These are phyloP conservation scores for Lasiodiplodia gonubiensis DNA, from an alignment of 2,329 filamentous ascomycete genomes.

Conservation along the genomic window DNA sequence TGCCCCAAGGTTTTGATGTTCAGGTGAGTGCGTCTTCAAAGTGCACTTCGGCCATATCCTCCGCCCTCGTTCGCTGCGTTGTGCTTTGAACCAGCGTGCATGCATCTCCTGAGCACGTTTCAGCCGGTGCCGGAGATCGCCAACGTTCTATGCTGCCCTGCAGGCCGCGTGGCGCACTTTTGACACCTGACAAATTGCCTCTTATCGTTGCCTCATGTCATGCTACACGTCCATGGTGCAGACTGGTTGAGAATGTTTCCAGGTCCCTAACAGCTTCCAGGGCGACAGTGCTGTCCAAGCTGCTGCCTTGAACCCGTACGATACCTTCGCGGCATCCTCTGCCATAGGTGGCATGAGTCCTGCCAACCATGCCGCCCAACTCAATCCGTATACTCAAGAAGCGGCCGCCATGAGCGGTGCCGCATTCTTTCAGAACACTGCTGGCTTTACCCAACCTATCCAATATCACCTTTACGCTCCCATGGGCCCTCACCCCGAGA, in stretches of 20 bases:
- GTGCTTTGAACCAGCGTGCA: neutral
- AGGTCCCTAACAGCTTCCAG: slow-evolving; percentile 33
- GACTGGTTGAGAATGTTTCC: neutral
- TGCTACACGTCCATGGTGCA: neutral
- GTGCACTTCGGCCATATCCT: slow-evolving; percentile 11
- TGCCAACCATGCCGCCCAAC: slow-evolving; percentile 46
- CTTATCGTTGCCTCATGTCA: neutral
- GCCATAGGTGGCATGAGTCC: slow-evolving; percentile 42
- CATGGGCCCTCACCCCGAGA: slow-evolving; percentile 79
- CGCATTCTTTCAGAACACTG: slow-evolving; percentile 68
- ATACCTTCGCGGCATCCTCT: slow-evolving; percentile 50
- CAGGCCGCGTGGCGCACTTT: neutral
- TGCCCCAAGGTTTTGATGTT: slow-evolving; percentile 61
- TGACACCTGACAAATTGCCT: neutral
- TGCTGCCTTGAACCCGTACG: slow-evolving; percentile 46
- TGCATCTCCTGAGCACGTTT: slow-evolving; percentile 19
- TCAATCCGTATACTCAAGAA: slow-evolving; percentile 78
- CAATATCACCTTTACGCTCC: slow-evolving; percentile 95
- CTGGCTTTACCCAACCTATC: slow-evolving; percentile 60
- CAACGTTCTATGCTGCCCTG: neutral
- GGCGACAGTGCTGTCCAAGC: slow-evolving; percentile 41
- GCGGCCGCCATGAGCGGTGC: slow-evolving; percentile 64
- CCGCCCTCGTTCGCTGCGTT: neutral
- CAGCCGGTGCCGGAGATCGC: slow-evolving; percentile 19
- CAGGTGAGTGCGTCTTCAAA: slow-evolving; percentile 49